Conservation (phyloP, 805 yeast species). For the Metschnikowia lochheadii region DNA sequence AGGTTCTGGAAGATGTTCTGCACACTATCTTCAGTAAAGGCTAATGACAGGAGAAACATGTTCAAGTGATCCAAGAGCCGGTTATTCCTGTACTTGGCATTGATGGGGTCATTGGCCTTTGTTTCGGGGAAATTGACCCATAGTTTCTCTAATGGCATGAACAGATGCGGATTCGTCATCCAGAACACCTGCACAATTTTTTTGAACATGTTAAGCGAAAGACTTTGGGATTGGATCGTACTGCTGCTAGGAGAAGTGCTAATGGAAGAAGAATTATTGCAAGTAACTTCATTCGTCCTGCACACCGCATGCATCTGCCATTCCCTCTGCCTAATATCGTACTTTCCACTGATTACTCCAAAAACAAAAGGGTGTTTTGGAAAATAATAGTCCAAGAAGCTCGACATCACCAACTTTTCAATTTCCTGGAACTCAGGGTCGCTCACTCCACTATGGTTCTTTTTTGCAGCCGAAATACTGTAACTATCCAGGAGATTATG, state of each 20-base stretch:
- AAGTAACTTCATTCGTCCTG: not conserved
- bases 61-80: constrained; percentile 47
- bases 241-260: too few species aligned
- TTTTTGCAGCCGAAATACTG: constrained; percentile 30
- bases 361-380: constrained; percentile 14
- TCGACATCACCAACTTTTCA: constrained; percentile 20
- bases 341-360: constrained; percentile 33
- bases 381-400: constrained; percentile 20
- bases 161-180: constrained; percentile 32
- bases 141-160: constrained; percentile 19
- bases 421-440: constrained; percentile 21
- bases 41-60: constrained; percentile 35
- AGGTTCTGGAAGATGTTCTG: constrained; percentile 6
- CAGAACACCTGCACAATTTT: constrained; percentile 11
- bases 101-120: constrained; percentile 23
- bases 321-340: constrained; percentile 26
- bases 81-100: constrained; percentile 46
- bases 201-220: constrained; percentile 10
- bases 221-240: constrained; percentile 2
- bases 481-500: constrained; percentile 38
- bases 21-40: constrained; percentile 25
- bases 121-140: constrained; percentile 26
- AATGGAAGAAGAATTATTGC: too few species aligned
- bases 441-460: constrained; percentile 7
- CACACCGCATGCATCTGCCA: constrained; percentile 25